Evolutionary conservation across 2,329 filamentous ascomycete species (phyloP).

Genomic region (Aaosphaeria arxii): DNA sequence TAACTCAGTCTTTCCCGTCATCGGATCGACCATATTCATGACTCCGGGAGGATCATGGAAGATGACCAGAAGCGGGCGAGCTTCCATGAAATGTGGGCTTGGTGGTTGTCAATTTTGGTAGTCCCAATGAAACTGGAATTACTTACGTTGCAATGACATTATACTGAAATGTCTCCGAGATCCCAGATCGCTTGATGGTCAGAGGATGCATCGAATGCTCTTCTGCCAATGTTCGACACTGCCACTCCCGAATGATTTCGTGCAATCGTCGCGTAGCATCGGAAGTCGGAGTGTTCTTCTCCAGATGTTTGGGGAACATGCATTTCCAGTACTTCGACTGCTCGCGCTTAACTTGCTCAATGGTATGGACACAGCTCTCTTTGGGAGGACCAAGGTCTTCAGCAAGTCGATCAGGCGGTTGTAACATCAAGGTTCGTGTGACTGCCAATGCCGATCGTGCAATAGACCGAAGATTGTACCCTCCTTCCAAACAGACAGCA

Average conservation of each 20-base stretch:
- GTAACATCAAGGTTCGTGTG: slow-evolving; percentile 89
- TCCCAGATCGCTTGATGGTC: slow-evolving; percentile 69
- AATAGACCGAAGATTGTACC: slow-evolving; percentile 91
- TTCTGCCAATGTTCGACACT: slow-evolving; percentile 68
- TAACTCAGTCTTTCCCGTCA: slow-evolving; percentile 68
- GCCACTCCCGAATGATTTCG: slow-evolving; percentile 75
- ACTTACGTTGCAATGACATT: slow-evolving; percentile 76
- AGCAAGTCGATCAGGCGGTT: slow-evolving; percentile 68
- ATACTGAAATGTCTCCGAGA: slow-evolving; percentile 78
- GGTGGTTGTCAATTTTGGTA: slow-evolving; percentile 4
- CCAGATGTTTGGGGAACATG: slow-evolving; percentile 65
- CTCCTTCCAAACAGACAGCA: slow-evolving; percentile 89
- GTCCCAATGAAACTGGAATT: slow-evolving; percentile 7
- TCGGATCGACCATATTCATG: slow-evolving; percentile 41
- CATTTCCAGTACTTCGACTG: slow-evolving; percentile 80
- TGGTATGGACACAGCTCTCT: slow-evolving; percentile 51
- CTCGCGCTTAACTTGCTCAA: slow-evolving; percentile 56
- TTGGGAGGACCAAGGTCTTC: slow-evolving; percentile 46
- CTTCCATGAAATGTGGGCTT: slow-evolving; percentile 62
- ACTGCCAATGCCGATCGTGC: slow-evolving; percentile 90
- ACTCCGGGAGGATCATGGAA: slow-evolving; percentile 76
- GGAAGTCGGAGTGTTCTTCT: slow-evolving; percentile 25
- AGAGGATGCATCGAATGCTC: slow-evolving; percentile 77
- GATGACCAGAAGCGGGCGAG: slow-evolving; percentile 72
- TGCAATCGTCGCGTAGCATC: slow-evolving; percentile 59